Evolutionary conservation across 495 filamentous ascomycete genomes (phyloP).

Genomic region (Penicillium simplicissimum): DNA sequence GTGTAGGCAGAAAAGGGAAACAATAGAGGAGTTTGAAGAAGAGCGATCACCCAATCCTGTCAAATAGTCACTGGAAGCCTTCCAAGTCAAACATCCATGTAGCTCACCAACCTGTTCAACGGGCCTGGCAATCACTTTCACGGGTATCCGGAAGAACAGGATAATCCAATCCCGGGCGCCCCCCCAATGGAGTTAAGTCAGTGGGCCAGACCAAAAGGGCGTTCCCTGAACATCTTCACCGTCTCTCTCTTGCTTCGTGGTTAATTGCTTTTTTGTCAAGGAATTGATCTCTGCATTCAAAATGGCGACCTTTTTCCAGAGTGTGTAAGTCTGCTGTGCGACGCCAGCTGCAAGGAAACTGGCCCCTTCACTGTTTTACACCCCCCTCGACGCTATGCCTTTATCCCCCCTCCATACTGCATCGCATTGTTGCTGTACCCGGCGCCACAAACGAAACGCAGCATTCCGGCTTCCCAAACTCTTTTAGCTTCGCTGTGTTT

Average conservation of each 20-base stretch:
- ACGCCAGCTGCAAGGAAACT: slow-evolving; percentile 1
- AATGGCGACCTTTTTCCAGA: slow-evolving; percentile 79
- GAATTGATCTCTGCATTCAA: not conserved
- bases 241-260: slow-evolving; percentile 13
- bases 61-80: not conserved
- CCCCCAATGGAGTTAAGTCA: slow-evolving; percentile 15
- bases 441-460: slow-evolving; percentile 29
- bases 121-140: not conserved
- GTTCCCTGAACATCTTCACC: slow-evolving; percentile 20
- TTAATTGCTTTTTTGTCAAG: slow-evolving; percentile 13
- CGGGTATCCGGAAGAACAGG: slow-evolving; percentile 14
- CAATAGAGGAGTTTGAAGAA: not conserved
- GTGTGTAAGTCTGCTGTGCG: slow-evolving; percentile 64
- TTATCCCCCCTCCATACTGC: slow-evolving; percentile 28
- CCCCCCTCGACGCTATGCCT: slow-evolving; percentile 14
- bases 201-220: slow-evolving; percentile 14
- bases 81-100: not conserved
- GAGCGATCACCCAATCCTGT: slow-evolving; percentile 3
- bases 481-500: slow-evolving; percentile 10
- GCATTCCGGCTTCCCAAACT: slow-evolving; percentile 20
- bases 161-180: slow-evolving; percentile 16
- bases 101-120: not conserved
- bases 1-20: not conserved
- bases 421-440: slow-evolving; percentile 14
- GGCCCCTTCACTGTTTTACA: slow-evolving; percentile 11